Percentiles rank a stretch among this genome's conserved stretches.
Conservation (phyloP, 108 stramenopile species). For the Asterionellopsis glacialis region DNA sequence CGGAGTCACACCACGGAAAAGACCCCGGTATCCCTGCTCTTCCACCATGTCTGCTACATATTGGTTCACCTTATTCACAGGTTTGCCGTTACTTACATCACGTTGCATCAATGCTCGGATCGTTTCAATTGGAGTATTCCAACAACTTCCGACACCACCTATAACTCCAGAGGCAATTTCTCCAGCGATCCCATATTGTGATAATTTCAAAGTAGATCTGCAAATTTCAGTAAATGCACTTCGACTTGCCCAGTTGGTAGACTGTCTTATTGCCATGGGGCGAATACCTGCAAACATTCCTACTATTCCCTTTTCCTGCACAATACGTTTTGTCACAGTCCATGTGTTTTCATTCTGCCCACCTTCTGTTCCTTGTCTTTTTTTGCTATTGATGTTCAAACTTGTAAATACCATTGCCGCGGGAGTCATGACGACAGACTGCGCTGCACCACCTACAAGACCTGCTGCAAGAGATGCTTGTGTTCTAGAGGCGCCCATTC, state of each 20-base stretch:
- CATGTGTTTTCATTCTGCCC: conserved; percentile 40
- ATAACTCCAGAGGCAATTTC: conserved; percentile 48
- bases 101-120: conserved; percentile 37
- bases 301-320: conserved; percentile 30
- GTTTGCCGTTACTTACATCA: conserved; percentile 22
- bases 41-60: conserved; percentile 36
- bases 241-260: conserved; percentile 49
- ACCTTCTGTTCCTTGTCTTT: conserved; percentile 14
- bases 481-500: conserved; percentile 22
- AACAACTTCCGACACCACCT: conserved; percentile 45
- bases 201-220: conserved; percentile 33
- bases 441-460: conserved; percentile 44
- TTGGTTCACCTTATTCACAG: conserved; percentile 10
- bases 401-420: conserved; percentile 46
- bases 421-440: conserved; percentile 55
- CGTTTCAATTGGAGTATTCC: conserved; percentile 62
- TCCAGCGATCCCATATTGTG: conserved; percentile 35
- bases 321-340: conserved; percentile 30
- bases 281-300: conserved; percentile 31
- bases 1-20: conserved; percentile 50
- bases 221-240: conserved; percentile 40
- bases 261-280: conserved; percentile 46
- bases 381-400: conserved; percentile 27
- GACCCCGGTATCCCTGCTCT: conserved; percentile 34
- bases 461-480: conserved; percentile 37